Evolutionary conservation across 768 basidiomycete genomes (phyloP).

Genomic region (Collybiopsis luxurians): DNA sequence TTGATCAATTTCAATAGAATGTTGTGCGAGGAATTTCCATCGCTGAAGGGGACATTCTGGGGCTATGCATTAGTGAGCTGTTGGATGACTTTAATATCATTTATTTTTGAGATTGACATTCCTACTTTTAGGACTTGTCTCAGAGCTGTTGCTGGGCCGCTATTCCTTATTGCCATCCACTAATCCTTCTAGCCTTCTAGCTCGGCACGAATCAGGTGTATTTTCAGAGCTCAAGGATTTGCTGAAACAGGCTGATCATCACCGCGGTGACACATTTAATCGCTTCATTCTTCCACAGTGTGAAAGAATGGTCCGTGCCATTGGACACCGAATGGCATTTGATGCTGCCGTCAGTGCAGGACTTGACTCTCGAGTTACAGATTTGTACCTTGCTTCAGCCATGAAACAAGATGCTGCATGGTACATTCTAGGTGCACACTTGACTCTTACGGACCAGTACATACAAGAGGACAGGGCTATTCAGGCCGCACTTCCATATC

Average conservation of each 20-base stretch:
- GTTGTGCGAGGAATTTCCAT: constrained; percentile 30
- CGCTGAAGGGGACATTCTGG: constrained; percentile 35
- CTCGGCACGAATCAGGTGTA: constrained; percentile 17
- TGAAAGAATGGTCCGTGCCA: constrained; percentile 21
- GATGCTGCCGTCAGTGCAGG: constrained; percentile 21
- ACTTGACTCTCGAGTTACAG: constrained; percentile 27
- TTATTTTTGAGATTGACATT: neutral
- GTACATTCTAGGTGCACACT: constrained; percentile 34
- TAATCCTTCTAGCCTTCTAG: constrained; percentile 17
- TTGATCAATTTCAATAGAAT: neutral
- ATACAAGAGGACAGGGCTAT: constrained; percentile 32
- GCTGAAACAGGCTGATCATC: neutral
- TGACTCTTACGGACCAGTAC: constrained; percentile 22
- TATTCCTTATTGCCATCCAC: constrained; percentile 12
- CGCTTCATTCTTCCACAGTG: constrained; percentile 37
- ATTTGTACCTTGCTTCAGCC: constrained; percentile 35
- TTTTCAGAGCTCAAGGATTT: constrained; percentile 4
- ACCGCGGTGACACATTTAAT: constrained; percentile 5
- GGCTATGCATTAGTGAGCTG: constrained; percentile 13
- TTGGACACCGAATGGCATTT: constrained; percentile 26
- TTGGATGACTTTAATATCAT: too few species aligned
- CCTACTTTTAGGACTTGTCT: constrained; percentile 12
- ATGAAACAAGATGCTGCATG: constrained; percentile 36
- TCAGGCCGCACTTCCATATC: constrained; percentile 20
- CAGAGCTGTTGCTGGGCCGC: constrained; percentile 15